Evolutionary conservation across 164 flowering plant species (phyloP), one percentile per base, ranked within the genome.

Genomic region (Tetrastigma voinierianum): DNA sequence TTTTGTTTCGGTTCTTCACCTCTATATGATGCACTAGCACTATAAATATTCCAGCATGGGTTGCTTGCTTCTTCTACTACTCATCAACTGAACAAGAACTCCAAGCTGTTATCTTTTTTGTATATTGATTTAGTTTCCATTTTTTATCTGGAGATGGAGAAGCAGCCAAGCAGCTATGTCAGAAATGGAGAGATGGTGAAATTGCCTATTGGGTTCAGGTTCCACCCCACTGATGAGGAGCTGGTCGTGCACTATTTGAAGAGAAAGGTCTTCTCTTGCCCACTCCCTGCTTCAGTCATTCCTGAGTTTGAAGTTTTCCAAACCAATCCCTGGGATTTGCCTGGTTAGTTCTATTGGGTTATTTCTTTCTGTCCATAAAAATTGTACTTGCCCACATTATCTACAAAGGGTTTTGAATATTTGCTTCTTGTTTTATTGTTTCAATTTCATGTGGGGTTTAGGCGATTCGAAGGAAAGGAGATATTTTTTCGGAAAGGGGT

Each of bases 171-270:
- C 58, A 64, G 9, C 58, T 70, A 13, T 18, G 65, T 14, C 2
- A 46, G 56, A 6, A 65, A 51, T 44, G 73, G 83, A 23, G 80
- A 57, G 20, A 2, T 72, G 40, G 40, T 32, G 9, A 76, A 43
- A 17, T 40, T 81, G 64, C 87, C 87, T 0, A 64, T 76, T 64
- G 51, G 19, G 56, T 63, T 63, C 51, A 20, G 44, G 15, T 63
- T 57, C 40, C 61, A 43, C 13, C 61, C 61, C 61, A 57, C 61
- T 7, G 61, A 57, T 23, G 61, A 57, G 13, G 61, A 57, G 61
- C 61, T 57, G 20, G 8, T 57, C 16, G 61, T 57, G 13, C 61
- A 57, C 32, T 57, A 57, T 43, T n/a, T 57, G 61, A 25, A 21
- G 13, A 44, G 61, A 13, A 57, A 57, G 61, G 61, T 10, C 44